Evolutionary conservation across 176 grass and related monocot genomes (phyloP), one percentile per base, ranked within the genome.

Genomic region (Avena insularis): DNA sequence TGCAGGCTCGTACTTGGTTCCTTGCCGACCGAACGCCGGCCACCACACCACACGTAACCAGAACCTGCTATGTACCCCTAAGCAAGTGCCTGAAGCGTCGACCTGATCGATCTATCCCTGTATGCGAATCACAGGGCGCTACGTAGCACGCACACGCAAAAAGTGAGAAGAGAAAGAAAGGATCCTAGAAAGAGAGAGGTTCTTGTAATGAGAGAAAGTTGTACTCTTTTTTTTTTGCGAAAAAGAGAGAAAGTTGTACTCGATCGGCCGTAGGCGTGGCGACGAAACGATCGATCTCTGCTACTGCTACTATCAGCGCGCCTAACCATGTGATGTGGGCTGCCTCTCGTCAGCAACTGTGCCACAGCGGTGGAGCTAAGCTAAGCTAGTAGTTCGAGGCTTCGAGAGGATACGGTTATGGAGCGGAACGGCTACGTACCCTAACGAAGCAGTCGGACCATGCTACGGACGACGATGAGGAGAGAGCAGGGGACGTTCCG

Each of bases 291-390:
- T 75, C 68, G 6, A 1, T 13, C 46, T 12, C 70, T 6, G 5
- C 7, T 48, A 48, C 8, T 33, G 8, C 12, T 46, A 4, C 38
- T 72, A 4, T 55, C 20, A 27, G 55, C 54, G 70, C 38, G 58
- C 78, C 70, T 66, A 87, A 54, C 68, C 85, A 51, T 65, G 69
- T 54, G 78, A 53, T 53, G 78, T 50, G 85, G 85, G 17, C 12
- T 2, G 66, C 23, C 63, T 13, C 12, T 31, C 61, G 77, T 63
- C 78, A 63, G 36, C 38, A 45, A 8, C 59, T 4, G 58, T 33
- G 55, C 71, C 79, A 50, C 14, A 3, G 46, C 46, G 79, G 79
- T n/a, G 79, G 46, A 81, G 45, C 60, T 75, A 51, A 50, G 45
- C 71, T 63, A 25, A 35, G 33, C 33, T 35, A 35, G 33, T 35